Conservation (phyloP, 2,329 filamentous ascomycete species). For the Colletotrichum sojae region DNA sequence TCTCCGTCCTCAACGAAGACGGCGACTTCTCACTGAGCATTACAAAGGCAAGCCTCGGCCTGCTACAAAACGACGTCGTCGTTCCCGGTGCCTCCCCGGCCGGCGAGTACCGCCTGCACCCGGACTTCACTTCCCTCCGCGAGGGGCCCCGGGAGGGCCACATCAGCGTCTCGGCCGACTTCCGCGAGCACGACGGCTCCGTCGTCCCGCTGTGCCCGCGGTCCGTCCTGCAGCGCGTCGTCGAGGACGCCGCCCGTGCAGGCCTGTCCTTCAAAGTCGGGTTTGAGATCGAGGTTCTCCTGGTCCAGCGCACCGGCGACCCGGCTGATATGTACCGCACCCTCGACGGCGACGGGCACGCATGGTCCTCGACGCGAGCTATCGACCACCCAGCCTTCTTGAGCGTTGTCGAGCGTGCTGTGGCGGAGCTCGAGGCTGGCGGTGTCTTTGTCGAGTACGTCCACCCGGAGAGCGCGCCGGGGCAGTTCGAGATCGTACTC, state of each 20-base stretch:
- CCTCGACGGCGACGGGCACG: conserved; percentile 74
- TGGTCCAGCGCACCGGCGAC: conserved; percentile 66
- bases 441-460: conserved; percentile 80
- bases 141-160: conserved; percentile 72
- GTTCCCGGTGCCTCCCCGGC: conserved; percentile 68
- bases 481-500: conserved; percentile 85
- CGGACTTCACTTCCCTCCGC: conserved; percentile 75
- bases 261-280: conserved; percentile 76
- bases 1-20: conserved; percentile 60
- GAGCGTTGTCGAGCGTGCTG: conserved; percentile 76
- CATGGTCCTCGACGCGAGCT: conserved; percentile 77
- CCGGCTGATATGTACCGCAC: conserved; percentile 53
- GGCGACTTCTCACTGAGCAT: conserved; percentile 69
- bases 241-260: conserved; percentile 65
- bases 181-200: conserved; percentile 69
- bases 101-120: conserved; percentile 76
- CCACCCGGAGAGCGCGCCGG: conserved; percentile 80
- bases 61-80: conserved; percentile 77
- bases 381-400: conserved; percentile 71
- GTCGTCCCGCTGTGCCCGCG: conserved; percentile 74
- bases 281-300: conserved; percentile 86
- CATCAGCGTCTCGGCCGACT: conserved; percentile 77
- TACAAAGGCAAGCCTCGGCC: conserved; percentile 73
- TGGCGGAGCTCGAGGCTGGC: conserved; percentile 69
- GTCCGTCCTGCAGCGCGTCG: conserved; percentile 69